Percentiles rank a stretch among this genome's conserved stretches.
Conservation (phyloP, 495 filamentous ascomycete genomes). For the Clavariopsis aquatica region DNA sequence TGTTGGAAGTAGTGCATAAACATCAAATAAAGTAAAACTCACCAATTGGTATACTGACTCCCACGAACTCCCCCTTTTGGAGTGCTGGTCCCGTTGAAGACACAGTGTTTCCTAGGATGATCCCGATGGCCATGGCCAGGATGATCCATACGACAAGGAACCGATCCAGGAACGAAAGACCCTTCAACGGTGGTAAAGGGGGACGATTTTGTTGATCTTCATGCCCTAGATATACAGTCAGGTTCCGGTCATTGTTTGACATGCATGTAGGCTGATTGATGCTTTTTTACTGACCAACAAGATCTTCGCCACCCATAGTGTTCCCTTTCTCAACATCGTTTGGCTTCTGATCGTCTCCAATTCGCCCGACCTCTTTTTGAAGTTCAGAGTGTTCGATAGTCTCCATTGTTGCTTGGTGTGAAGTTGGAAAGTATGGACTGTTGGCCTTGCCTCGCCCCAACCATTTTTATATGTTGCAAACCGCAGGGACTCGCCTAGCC, state of each 20-base stretch:
- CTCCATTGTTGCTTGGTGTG: conserved; percentile 11
- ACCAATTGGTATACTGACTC: conserved; percentile 79
- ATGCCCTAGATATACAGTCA: not conserved
- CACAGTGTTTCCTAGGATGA: conserved; percentile 79
- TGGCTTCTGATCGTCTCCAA: not conserved
- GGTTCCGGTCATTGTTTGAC: not conserved
- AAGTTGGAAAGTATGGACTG: not conserved
- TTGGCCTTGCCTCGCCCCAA: not conserved
- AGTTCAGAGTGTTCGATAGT: conserved; percentile 17
- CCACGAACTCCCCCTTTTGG: conserved; percentile 70
- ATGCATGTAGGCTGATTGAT: not conserved
- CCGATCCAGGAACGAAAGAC: conserved; percentile 69
- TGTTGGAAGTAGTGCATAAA: no score
- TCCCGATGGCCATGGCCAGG: conserved; percentile 77
- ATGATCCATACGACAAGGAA: conserved; percentile 86
- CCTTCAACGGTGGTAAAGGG: conserved; percentile 49
- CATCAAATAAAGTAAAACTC: conserved; percentile 32
- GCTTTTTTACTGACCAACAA: not conserved
- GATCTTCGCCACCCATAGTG: not conserved
- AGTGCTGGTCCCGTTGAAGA: conserved; percentile 60
- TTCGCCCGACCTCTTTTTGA: not conserved
- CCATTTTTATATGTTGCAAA: conserved; percentile 1
- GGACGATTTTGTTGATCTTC: not conserved
- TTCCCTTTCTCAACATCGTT: conserved; percentile 11
- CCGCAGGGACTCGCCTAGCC: not conserved